Percentiles rank a stretch among this genome's conserved stretches.
Evolutionary conservation across 2,329 filamentous ascomycete genomes (phyloP).

Genomic region (Aspergillus arachidicola): DNA sequence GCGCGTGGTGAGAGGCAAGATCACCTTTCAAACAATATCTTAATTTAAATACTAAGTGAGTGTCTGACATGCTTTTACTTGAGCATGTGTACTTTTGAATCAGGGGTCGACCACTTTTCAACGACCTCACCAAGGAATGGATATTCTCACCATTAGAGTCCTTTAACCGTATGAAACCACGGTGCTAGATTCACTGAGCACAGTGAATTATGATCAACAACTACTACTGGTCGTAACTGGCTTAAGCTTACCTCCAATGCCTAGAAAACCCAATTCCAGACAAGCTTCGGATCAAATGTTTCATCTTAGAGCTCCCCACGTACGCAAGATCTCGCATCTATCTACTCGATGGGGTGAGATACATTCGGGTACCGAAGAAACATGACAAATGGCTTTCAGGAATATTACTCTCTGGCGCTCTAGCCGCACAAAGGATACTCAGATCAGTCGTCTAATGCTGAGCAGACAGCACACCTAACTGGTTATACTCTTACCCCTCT

Average conservation of each 20-base stretch:
- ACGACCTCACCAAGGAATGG: neutral
- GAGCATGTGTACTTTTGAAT: neutral
- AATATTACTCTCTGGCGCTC: neutral
- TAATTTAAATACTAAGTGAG: neutral
- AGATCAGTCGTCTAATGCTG: neutral
- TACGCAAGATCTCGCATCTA: neutral
- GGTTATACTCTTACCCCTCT: neutral
- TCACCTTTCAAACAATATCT: too few species aligned
- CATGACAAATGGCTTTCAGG: neutral
- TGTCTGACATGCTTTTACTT: neutral
- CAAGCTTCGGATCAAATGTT: neutral
- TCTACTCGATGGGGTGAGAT: neutral
- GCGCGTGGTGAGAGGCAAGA: neutral
- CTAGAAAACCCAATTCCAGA: neutral
- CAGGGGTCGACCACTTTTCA: neutral
- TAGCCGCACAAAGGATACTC: neutral
- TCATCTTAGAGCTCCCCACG: neutral
- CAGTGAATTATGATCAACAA: neutral
- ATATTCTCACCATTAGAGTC: neutral
- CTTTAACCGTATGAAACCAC: neutral
- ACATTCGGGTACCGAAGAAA: neutral
- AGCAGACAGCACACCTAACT: neutral
- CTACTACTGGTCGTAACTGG: neutral
- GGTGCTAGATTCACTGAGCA: neutral
- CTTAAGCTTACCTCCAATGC: neutral